A percentile compares a stretch with the other conserved stretches of the same genome.
Conservation (phyloP, 148 eudicot species). For the Chenopodium album region DNA sequence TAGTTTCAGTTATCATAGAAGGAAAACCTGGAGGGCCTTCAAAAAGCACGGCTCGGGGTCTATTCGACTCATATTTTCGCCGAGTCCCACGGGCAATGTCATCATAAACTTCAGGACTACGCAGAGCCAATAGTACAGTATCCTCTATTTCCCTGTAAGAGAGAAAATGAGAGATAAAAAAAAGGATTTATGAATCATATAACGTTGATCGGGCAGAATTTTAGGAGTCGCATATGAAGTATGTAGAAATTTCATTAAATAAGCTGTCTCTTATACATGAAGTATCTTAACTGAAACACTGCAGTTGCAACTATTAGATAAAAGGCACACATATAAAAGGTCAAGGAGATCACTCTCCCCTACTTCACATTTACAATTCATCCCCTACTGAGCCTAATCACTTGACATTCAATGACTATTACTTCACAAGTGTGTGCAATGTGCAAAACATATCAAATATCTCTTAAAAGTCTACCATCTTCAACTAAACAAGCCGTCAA, state of each 20-base stretch:
- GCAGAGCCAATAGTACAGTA: conserved; percentile 79
- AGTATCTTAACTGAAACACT: not conserved
- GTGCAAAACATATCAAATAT: not conserved
- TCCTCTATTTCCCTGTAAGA: conserved; percentile 73
- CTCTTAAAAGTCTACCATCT: not conserved
- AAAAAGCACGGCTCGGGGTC: conserved; percentile 93
- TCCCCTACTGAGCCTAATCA: not conserved
- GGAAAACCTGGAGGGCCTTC: conserved; percentile 97
- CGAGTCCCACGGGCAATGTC: conserved; percentile 97
- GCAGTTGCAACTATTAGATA: too few relatives aligned
- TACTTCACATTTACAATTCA: not conserved
- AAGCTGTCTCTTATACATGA: not conserved
- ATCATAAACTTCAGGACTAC: conserved; percentile 93
- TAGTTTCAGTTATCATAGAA: conserved; percentile 9
- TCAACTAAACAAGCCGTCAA: not conserved
- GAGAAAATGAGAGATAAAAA: not conserved
- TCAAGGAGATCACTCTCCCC: not conserved
- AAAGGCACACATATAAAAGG: not conserved
- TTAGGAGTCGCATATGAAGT: not conserved
- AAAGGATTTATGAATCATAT: not conserved
- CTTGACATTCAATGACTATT: too few relatives aligned
- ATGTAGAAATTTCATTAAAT: not conserved
- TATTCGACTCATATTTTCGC: conserved; percentile 82
- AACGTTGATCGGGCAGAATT: not conserved
- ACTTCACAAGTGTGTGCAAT: not conserved